phyloP scores from a whole-genome alignment of 2,329 filamentous ascomycete species.

The Nannizzia gypsea region DNA sequence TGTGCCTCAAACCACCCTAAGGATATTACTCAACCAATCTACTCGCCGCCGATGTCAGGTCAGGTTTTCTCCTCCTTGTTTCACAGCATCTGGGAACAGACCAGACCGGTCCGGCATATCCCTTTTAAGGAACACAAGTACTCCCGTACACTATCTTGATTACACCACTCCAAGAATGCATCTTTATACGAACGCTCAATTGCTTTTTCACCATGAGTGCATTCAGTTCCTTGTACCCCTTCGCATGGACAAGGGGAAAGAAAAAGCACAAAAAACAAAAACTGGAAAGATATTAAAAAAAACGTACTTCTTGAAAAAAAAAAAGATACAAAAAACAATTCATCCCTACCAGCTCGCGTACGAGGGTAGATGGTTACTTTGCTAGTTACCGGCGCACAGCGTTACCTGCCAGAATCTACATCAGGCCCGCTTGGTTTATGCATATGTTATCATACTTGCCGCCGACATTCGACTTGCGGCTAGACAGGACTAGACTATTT shows the following conservation, averaged over 20 bases:
- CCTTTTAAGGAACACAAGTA: slow-evolving; percentile 2
- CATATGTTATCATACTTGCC: slow-evolving; percentile 3
- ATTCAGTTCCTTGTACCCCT: slow-evolving; percentile 2
- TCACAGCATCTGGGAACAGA: not conserved
- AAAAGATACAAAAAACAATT: slow-evolving; percentile 5
- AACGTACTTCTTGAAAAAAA: not conserved
- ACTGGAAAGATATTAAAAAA: not conserved
- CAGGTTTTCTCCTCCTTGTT: not conserved
- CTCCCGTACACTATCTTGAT: not conserved
- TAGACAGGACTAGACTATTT: slow-evolving; percentile 2
- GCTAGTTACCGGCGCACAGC: not conserved
- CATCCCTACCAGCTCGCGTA: slow-evolving; percentile 3
- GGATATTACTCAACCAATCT: slow-evolving; percentile 3
- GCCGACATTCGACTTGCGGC: not conserved
- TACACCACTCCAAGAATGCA: not conserved
- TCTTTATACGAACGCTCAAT: slow-evolving; percentile 1
- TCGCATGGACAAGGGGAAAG: not conserved
- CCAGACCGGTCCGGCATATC: not conserved
- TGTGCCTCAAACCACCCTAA: slow-evolving; percentile 1
- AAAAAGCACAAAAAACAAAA: not conserved
- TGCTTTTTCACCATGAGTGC: not conserved
- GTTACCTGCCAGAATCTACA: slow-evolving; percentile 1
- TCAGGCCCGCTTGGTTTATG: not conserved
- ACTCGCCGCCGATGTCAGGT: not conserved
- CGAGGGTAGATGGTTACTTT: not conserved